Evolutionary conservation across 2,329 filamentous ascomycete genomes (phyloP).

Genomic region (Paramyrothecium roridum): DNA sequence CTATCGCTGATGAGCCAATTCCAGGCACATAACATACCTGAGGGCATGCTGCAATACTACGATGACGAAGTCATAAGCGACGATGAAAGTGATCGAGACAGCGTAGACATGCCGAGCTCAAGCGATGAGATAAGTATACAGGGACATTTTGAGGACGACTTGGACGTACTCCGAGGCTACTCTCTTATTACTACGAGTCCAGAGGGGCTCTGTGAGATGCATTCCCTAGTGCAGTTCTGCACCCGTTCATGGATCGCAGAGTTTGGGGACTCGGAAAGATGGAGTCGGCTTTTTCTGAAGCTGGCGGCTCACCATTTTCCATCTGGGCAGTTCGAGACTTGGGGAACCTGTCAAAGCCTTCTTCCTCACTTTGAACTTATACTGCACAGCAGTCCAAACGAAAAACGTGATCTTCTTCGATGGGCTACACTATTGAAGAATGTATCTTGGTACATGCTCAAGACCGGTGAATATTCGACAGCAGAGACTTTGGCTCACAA

Average conservation of each 20-base stretch:
- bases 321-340: constrained; percentile 8
- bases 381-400: background rate
- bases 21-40: constrained; percentile 37
- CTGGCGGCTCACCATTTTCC: constrained; percentile 8
- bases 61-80: background rate
- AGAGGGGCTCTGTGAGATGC: constrained; percentile 10
- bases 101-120: background rate
- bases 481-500: background rate
- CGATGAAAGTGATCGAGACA: background rate
- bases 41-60: constrained; percentile 6
- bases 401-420: background rate
- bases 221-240: constrained; percentile 17
- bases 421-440: constrained; percentile 7
- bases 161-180: constrained; percentile 12
- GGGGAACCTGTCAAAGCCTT: constrained; percentile 5
- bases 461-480: constrained; percentile 3
- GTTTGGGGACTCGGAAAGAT: constrained; percentile 1
- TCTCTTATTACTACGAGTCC: constrained; percentile 9
- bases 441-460: constrained; percentile 1
- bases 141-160: background rate
- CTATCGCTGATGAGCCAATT: constrained; percentile 46
- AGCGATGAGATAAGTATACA: background rate
- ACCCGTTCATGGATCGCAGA: constrained; percentile 14
- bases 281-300: constrained; percentile 7
- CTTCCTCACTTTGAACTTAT: constrained; percentile 11